Evolutionary conservation across 192 early-diverging fungal species (phyloP).

Genomic region (Chytriomyces hyalinus): DNA sequence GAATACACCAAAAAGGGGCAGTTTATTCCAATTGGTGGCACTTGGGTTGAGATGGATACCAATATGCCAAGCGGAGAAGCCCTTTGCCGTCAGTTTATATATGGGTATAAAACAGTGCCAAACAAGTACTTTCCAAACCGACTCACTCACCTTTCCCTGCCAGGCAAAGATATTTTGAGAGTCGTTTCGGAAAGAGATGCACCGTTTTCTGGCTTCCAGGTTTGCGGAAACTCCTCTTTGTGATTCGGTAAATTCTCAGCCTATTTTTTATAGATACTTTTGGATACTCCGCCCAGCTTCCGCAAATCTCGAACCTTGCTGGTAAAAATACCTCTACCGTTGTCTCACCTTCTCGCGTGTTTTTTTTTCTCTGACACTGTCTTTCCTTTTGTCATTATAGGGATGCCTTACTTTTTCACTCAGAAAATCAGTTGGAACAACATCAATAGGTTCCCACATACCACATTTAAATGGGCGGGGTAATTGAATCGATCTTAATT

Average conservation of each 20-base stretch:
- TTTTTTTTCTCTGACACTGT: neutral
- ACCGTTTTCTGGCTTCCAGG: slow-evolving; percentile 93
- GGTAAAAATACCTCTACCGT: slow-evolving; percentile 40
- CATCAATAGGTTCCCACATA: slow-evolving; percentile 97
- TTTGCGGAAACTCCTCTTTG: slow-evolving; percentile 33
- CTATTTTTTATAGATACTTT: slow-evolving; percentile 27
- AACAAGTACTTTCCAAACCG: neutral
- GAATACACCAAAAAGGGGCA: slow-evolving; percentile 71
- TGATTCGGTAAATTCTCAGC: neutral
- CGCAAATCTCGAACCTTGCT: slow-evolving; percentile 83
- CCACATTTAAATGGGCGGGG: slow-evolving; percentile 94
- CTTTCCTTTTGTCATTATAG: neutral
- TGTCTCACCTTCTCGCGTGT: neutral
- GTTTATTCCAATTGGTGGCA: slow-evolving; percentile 93
- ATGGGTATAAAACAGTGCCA: slow-evolving; percentile 55
- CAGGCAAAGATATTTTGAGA: slow-evolving; percentile 84
- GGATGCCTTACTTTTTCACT: slow-evolving; percentile 93
- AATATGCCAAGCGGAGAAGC: slow-evolving; percentile 98
- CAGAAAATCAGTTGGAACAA: slow-evolving; percentile 99
- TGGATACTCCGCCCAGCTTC: slow-evolving; percentile 62
- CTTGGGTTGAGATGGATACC: slow-evolving; percentile 99
- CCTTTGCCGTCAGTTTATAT: slow-evolving; percentile 90
- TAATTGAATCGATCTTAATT: neutral
- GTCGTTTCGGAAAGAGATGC: slow-evolving; percentile 54
- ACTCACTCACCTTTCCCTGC: neutral